These are phyloP conservation scores for Globisporangium viniferum DNA, from an alignment of 352 stramenopile genomes.

Conservation along the genomic window DNA sequence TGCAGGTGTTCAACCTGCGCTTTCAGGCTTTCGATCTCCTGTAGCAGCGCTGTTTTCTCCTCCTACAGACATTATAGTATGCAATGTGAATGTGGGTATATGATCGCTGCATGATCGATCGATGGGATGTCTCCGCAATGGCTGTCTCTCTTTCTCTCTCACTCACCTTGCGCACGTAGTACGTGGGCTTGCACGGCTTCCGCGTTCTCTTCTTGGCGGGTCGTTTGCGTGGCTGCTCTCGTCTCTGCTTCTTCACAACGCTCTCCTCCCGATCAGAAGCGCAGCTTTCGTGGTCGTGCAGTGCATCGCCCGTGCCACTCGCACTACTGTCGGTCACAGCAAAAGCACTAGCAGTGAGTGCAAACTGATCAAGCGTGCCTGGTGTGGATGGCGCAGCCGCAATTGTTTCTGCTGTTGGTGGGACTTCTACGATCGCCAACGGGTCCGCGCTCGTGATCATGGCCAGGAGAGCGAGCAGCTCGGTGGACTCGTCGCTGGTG, in stretches of 20 bases:
- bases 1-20: constrained; percentile 22
- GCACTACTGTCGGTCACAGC: neutral
- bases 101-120: no score
- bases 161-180: constrained; percentile 9
- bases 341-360: no score
- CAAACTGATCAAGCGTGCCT: neutral
- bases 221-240: neutral
- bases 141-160: no score
- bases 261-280: neutral
- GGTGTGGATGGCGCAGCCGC: neutral
- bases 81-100: no score
- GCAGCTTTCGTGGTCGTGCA: neutral
- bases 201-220: neutral
- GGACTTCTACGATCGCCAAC: neutral
- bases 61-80: constrained; percentile 14
- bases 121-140: no score
- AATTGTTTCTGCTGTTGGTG: neutral
- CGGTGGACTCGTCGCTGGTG: neutral
- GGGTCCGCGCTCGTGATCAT: neutral
- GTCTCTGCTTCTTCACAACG: neutral
- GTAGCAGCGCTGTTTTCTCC: constrained; percentile 35
- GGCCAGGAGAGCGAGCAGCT: neutral
- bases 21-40: constrained; percentile 28
- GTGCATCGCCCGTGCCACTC: neutral
- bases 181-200: constrained; percentile 9